Conservation (phyloP, 2,329 filamentous ascomycete genomes). For the Lasiodiplodia hormozganensis region DNA sequence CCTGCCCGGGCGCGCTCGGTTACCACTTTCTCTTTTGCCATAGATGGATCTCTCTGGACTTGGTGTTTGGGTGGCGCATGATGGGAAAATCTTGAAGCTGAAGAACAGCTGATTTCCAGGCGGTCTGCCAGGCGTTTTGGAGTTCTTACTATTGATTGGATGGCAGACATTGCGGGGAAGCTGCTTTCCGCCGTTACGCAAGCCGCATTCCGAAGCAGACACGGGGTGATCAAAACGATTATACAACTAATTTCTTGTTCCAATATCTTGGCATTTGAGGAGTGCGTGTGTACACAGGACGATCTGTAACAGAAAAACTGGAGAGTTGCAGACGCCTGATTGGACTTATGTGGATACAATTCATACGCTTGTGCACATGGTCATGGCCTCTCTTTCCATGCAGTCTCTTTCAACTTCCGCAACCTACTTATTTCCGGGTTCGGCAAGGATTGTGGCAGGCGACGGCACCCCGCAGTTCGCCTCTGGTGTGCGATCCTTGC, state of each 20-base stretch:
- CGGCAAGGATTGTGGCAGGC: background rate
- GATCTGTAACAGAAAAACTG: slow-evolving; percentile 26
- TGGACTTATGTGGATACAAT: slow-evolving; percentile 14
- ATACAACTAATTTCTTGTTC: slow-evolving; percentile 20
- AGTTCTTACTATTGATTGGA: slow-evolving; percentile 13
- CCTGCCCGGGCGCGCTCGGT: slow-evolving; percentile 3
- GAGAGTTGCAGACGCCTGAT: slow-evolving; percentile 16
- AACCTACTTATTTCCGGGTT: background rate
- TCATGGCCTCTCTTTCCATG: background rate
- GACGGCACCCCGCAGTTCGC: slow-evolving; percentile 13
- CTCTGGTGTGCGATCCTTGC: slow-evolving; percentile 7
- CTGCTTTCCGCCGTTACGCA: slow-evolving; percentile 8
- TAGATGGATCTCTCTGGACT: slow-evolving; percentile 9
- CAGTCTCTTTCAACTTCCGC: background rate
- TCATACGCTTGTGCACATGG: slow-evolving; percentile 7
- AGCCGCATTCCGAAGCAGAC: slow-evolving; percentile 2
- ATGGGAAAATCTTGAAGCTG: slow-evolving; percentile 9
- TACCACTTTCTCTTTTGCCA: slow-evolving; percentile 10
- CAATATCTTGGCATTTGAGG: slow-evolving; percentile 4
- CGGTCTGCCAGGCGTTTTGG: slow-evolving; percentile 21
- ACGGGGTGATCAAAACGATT: slow-evolving; percentile 15
- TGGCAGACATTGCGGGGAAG: slow-evolving; percentile 1
- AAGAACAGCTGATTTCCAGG: slow-evolving; percentile 17
- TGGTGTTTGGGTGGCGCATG: slow-evolving; percentile 23
- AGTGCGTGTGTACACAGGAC: slow-evolving; percentile 12